Base-by-base conservation (phyloP, 768 basidiomycete species). In the Termitomyces sp. region DNA sequence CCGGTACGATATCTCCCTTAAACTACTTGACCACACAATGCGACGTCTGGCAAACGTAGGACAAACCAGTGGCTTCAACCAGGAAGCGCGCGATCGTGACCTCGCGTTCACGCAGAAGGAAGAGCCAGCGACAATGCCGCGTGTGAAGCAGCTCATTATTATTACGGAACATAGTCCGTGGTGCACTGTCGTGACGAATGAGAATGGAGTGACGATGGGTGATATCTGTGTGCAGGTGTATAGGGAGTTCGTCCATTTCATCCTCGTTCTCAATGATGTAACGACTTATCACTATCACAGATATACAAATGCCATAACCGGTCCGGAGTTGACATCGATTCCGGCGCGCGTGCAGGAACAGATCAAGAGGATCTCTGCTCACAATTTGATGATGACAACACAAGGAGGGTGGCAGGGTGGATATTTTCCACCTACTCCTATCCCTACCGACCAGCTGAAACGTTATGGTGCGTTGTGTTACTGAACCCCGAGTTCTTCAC, bases 131-230 rank as follows among this genome's bases (percentile, higher is more conserved):
- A 87, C 86, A 3, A 75, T 88, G n/a, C 87, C 87, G 2, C 84
- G 87, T 50, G 80, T 87, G 28, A 72, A 72, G 20, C 79, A 85
- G 58, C 74, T 88, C 58, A 79, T 82, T 56, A 74, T 88, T 58
- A 82, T 87, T 64, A 82, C 82, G 13, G 70, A 76, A 49, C 74
- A 79, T 46, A 86, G 82, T 47, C 91, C 92, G 1, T 93, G 91
- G 91, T 89, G 88, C 68, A 89, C 87, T 7, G 84, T 84, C 57
- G 79, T 90, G 52, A 83, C 79, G 71, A 92, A 87, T 66, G 82
- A 86, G 16, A 72, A 74, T 0, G 91, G 91, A 0, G 89, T 94
- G 18, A 92, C 90, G 2, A 79, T 89, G 61, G 81, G 80, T 18
- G 90, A 94, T 67, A 79, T 93, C n/a, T 89, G 86, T 65, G 76